Evolutionary conservation across 208 protist species (phyloP).

Genomic region (Histomonas meleagridis): DNA sequence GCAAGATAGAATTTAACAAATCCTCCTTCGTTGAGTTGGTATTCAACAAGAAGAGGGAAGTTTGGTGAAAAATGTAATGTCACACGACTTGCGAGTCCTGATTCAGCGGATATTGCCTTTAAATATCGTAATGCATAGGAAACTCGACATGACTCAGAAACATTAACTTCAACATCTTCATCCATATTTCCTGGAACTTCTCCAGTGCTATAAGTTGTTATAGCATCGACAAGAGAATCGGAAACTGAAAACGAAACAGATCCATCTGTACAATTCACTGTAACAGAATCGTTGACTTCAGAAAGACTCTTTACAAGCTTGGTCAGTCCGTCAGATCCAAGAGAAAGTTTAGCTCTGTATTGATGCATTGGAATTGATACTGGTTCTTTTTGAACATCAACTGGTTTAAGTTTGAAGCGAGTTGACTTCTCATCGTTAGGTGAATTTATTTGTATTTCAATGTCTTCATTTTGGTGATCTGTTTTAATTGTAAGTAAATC

Average conservation of each 20-base stretch:
- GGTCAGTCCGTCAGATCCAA: not conserved
- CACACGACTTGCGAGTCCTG: not conserved
- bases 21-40: not conserved
- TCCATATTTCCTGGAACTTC: not conserved
- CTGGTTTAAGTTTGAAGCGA: not conserved
- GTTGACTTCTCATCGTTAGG: not conserved
- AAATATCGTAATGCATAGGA: conserved; percentile 33
- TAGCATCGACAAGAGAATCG: not conserved
- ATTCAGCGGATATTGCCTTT: not conserved
- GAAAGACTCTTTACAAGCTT: not conserved
- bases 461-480: not conserved
- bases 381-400: not conserved
- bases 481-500: not conserved
- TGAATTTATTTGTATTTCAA: not conserved
- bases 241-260: not conserved
- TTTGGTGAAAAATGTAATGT: not conserved
- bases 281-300: conserved; percentile 6
- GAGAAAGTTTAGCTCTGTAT: not conserved
- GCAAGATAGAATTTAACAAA: conserved; percentile 34
- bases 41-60: conserved; percentile 14
- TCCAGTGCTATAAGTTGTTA: not conserved
- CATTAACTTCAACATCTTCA: conserved; percentile 1
- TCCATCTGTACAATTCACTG: not conserved
- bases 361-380: not conserved
- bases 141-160: not conserved